These are phyloP conservation scores for Astrothelium macrocarpum DNA, from an alignment of 495 filamentous ascomycete species.

Conservation along the genomic window DNA sequence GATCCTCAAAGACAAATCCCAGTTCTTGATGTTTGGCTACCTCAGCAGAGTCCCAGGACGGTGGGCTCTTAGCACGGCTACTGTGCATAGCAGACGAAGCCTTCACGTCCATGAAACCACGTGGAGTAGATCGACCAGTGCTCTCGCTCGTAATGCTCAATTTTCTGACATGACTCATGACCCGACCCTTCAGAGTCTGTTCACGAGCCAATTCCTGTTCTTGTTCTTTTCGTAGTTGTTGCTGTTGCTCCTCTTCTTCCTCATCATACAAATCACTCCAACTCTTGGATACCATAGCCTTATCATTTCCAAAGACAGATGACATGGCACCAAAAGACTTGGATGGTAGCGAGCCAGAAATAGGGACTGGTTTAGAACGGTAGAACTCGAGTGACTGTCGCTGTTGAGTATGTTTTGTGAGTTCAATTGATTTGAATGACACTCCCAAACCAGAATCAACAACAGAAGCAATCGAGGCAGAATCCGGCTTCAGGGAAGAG, in stretches of 20 bases:
- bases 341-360: conserved; percentile 72
- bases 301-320: conserved; percentile 66
- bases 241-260: conserved; percentile 62
- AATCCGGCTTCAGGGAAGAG: conserved; percentile 48
- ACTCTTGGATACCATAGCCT: conserved; percentile 77
- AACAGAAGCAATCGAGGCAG: conserved; percentile 69
- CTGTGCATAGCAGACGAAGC: conserved; percentile 28
- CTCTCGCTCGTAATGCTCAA: conserved; percentile 17
- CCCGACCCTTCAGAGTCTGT: conserved; percentile 25
- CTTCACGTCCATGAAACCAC: conserved; percentile 30
- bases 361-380: conserved; percentile 43
- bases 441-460: conserved; percentile 64
- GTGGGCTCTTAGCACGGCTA: conserved; percentile 22
- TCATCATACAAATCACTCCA: conserved; percentile 97
- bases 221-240: too few relatives aligned
- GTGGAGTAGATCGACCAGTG: conserved; percentile 27
- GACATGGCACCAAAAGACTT: conserved; percentile 49
- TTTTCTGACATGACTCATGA: conserved; percentile 17
- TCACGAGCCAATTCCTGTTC: conserved; percentile 44
- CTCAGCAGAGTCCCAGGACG: conserved; percentile 9
- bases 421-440: conserved; percentile 54
- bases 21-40: conserved; percentile 39
- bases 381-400: conserved; percentile 28
- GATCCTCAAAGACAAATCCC: conserved; percentile 61
- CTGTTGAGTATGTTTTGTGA: conserved; percentile 26